Percentiles rank a stretch among this genome's conserved stretches.
phyloP scores from a whole-genome alignment of 1,139 yeast species.

The Candida pseudoviswanathii region DNA sequence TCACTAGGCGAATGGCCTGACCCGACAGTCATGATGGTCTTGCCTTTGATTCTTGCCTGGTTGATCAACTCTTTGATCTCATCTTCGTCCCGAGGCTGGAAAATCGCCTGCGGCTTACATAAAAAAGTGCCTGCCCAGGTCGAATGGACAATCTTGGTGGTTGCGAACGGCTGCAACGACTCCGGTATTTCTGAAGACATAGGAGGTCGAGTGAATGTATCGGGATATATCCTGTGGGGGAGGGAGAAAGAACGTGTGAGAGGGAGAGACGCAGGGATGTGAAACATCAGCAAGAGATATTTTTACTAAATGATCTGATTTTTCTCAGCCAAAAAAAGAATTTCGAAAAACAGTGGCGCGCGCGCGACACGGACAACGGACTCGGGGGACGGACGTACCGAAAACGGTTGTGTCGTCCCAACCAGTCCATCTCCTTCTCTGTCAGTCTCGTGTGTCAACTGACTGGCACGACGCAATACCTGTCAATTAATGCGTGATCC shows the following conservation, averaged over 20 bases:
- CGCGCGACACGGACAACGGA: too few species aligned
- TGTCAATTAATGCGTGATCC: too few species aligned
- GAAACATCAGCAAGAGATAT: too few species aligned
- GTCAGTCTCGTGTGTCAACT: too few species aligned
- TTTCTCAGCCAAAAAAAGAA: too few species aligned
- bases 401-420: too few species aligned
- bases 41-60: constrained; percentile 59
- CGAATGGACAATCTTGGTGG: constrained; percentile 48
- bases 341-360: too few species aligned
- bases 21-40: constrained; percentile 84
- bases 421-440: too few species aligned
- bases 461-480: too few species aligned
- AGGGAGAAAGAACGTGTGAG: neutral
- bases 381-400: too few species aligned
- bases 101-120: constrained; percentile 73
- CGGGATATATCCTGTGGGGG: too few species aligned
- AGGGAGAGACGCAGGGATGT: neutral
- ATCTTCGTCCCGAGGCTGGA: constrained; percentile 70
- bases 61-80: constrained; percentile 67
- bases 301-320: too few species aligned
- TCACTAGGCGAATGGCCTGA: constrained; percentile 96
- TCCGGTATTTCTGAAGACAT: constrained; percentile 28
- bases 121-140: constrained; percentile 94
- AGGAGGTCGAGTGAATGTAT: neutral
- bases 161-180: constrained; percentile 33